phyloP scores from a whole-genome alignment of 306 rosid species.

The Vicia sativa region DNA sequence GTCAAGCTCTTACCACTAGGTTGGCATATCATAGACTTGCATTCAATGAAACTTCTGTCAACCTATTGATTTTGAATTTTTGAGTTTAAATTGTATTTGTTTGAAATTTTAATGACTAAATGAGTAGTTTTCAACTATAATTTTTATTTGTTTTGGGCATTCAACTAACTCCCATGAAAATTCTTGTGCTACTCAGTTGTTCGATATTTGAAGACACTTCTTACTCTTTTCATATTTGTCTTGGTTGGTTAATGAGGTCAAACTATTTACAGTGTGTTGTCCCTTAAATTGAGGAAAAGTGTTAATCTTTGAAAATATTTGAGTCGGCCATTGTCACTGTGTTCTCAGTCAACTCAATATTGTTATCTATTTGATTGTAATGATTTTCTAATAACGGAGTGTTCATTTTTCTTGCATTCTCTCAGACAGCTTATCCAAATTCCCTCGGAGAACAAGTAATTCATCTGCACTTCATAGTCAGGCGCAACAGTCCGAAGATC shows the following conservation, averaged over 20 bases:
- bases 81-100: no score
- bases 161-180: no score
- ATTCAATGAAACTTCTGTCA: no score
- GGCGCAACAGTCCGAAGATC: conserved; percentile 72
- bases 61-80: no score
- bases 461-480: conserved; percentile 68
- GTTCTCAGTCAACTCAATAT: conserved; percentile 3
- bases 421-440: conserved; percentile 89
- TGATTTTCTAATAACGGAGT: neutral
- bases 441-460: conserved; percentile 78
- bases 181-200: no score
- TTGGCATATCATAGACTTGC: no score
- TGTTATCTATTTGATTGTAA: conserved; percentile 26
- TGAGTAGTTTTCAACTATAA: no score
- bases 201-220: no score
- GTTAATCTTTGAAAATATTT: neutral
- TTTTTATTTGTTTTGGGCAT: no score
- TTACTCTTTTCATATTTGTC: neutral
- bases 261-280: conserved; percentile 5
- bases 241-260: neutral
- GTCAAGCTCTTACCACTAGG: no score
- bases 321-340: neutral
- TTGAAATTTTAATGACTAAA: no score
- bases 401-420: conserved; percentile 30
- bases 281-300: neutral